A percentile compares a stretch with the other conserved stretches of the same genome.
phyloP scores from a whole-genome alignment of 148 eudicot species.

The Tetragonia tetragonoides region DNA sequence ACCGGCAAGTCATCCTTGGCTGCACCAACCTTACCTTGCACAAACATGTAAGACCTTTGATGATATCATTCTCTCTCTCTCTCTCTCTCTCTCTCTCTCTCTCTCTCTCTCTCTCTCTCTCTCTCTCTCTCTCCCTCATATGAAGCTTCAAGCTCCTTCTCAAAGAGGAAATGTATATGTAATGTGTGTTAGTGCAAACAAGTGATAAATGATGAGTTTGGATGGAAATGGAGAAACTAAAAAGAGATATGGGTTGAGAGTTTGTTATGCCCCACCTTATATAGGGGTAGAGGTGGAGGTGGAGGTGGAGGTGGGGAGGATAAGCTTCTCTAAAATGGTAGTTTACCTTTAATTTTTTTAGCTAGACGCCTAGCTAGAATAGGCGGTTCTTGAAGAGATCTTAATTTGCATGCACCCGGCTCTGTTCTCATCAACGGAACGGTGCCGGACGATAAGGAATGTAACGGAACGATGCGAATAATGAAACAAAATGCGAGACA shows the following conservation, averaged over 20 bases:
- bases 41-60: conserved; percentile 12
- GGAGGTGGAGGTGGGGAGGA: not conserved
- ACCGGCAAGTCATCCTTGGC: conserved; percentile 22
- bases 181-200: not conserved
- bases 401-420: too few relatives aligned
- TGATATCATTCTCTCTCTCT: not conserved
- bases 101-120: too few relatives aligned
- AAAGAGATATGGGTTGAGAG: not conserved
- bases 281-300: too few relatives aligned
- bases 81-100: too few relatives aligned
- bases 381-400: too few relatives aligned
- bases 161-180: not conserved
- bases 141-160: not conserved
- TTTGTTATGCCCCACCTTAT: not conserved
- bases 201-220: not conserved
- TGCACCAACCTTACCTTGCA: conserved; percentile 14
- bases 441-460: too few relatives aligned
- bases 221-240: not conserved
- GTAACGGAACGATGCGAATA: too few relatives aligned
- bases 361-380: too few relatives aligned
- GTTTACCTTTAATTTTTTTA: too few relatives aligned
- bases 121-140: not conserved
- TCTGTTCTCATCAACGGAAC: too few relatives aligned
- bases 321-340: not conserved
- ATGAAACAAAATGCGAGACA: too few relatives aligned